phyloP scores from a whole-genome alignment of 2,329 filamentous ascomycete genomes.

The Pochonia chlamydosporia region DNA sequence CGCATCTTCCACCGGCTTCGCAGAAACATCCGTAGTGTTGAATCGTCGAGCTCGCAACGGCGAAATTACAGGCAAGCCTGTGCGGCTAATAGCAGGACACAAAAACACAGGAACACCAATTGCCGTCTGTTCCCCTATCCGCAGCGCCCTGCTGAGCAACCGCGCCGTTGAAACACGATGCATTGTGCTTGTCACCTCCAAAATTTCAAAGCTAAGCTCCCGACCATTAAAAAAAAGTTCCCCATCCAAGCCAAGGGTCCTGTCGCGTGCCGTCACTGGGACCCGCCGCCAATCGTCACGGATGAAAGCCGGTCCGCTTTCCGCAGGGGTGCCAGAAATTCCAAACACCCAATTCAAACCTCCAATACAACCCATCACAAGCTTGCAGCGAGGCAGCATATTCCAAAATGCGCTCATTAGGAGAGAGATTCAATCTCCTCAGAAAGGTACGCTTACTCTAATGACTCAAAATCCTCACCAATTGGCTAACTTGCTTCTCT shows the following conservation, averaged over 20 bases:
- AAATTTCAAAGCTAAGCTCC: background rate
- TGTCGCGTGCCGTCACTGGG: background rate
- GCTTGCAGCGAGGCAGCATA: background rate
- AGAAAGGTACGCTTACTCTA: constrained; percentile 52
- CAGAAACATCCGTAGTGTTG: constrained; percentile 21
- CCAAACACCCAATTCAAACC: background rate
- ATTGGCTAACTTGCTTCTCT: background rate
- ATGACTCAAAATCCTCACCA: too few relatives aligned
- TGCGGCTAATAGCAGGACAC: constrained; percentile 36
- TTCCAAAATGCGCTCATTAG: constrained; percentile 38
- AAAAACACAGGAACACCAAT: constrained; percentile 41
- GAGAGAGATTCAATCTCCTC: constrained; percentile 69
- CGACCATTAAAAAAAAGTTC: background rate
- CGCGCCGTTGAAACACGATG: constrained; percentile 36
- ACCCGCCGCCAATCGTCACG: constrained; percentile 8
- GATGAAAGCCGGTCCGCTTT: constrained; percentile 19
- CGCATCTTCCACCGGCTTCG: constrained; percentile 3
- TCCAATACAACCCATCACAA: background rate
- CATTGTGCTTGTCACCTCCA: constrained; percentile 23
- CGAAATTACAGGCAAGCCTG: constrained; percentile 4
- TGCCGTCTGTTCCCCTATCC: constrained; percentile 31
- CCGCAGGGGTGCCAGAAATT: background rate
- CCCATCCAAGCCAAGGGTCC: background rate
- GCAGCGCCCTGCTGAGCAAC: constrained; percentile 37
- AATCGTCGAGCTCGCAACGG: constrained; percentile 8